phyloP scores from a whole-genome alignment of 257 asterid genomes.

The Craterostigma plantagineum region DNA sequence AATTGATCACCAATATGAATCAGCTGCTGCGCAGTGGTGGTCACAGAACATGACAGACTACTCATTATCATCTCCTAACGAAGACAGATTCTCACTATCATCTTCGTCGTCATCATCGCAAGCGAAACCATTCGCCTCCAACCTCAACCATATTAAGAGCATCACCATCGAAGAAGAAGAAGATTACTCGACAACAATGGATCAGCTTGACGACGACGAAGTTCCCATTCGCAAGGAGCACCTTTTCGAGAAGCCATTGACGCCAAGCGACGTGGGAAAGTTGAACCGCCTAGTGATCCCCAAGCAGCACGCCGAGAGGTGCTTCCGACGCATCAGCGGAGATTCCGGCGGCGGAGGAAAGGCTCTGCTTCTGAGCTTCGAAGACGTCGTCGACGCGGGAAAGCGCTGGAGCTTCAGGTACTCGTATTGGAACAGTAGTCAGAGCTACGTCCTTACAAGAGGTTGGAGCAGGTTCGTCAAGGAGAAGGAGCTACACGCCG shows the following conservation, averaged over 20 bases:
- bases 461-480: slow-evolving; percentile 96
- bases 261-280: slow-evolving; percentile 94
- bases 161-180: no score
- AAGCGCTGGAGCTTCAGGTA: slow-evolving; percentile 71
- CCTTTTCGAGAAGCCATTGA: slow-evolving; percentile 69
- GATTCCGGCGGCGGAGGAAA: slow-evolving; percentile 31
- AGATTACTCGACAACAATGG: no score
- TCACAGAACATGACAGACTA: no score
- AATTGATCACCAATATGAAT: no score
- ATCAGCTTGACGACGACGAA: no score
- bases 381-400: slow-evolving; percentile 38
- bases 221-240: slow-evolving; percentile 17
- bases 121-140: no score
- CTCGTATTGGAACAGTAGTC: slow-evolving; percentile 90
- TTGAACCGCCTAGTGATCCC: slow-evolving; percentile 88
- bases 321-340: slow-evolving; percentile 61
- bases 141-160: no score
- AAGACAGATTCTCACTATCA: no score
- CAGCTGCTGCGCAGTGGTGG: no score
- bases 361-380: slow-evolving; percentile 48
- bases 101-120: no score
- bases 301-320: slow-evolving; percentile 73
- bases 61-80: no score
- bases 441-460: slow-evolving; percentile 73
- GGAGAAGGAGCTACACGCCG: slow-evolving; percentile 70